A percentile compares a stretch with the other conserved stretches of the same genome.
phyloP scores from a whole-genome alignment of 345 rosid species.

The Aethionema arabicum region DNA sequence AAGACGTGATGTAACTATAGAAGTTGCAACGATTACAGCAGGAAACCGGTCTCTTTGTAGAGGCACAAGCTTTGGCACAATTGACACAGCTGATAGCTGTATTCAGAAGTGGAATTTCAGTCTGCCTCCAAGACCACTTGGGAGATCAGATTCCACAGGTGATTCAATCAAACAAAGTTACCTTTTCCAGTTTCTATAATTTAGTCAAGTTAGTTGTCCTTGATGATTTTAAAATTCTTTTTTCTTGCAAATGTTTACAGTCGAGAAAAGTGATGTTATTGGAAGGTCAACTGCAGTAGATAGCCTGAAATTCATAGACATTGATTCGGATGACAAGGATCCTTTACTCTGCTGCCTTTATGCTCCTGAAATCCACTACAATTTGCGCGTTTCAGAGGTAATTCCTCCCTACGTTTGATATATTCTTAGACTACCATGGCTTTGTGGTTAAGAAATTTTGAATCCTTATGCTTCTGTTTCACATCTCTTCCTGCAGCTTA shows the following conservation, averaged over 20 bases:
- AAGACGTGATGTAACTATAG: not conserved
- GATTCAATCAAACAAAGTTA: constrained; percentile 5
- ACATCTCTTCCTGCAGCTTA: constrained; percentile 51
- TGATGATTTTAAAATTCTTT: not conserved
- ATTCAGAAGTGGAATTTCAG: constrained; percentile 16
- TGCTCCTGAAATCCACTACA: constrained; percentile 69
- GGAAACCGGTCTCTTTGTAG: constrained; percentile 15
- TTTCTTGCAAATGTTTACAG: constrained; percentile 39
- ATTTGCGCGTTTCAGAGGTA: constrained; percentile 84
- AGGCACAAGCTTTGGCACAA: not conserved
- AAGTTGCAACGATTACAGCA: constrained; percentile 17
- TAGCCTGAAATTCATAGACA: constrained; percentile 49
- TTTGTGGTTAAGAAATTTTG: constrained; percentile 14
- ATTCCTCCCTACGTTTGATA: constrained; percentile 24
- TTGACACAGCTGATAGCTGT: constrained; percentile 26
- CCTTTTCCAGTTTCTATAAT: constrained; percentile 4
- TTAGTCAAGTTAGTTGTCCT: not conserved
- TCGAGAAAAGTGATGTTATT: constrained; percentile 36
- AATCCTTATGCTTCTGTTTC: constrained; percentile 12
- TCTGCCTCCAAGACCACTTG: constrained; percentile 37
- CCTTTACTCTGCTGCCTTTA: constrained; percentile 78
- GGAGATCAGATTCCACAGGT: constrained; percentile 36
- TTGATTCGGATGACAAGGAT: constrained; percentile 65
- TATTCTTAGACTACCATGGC: not conserved
- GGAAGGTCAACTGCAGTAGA: constrained; percentile 35